These are phyloP conservation scores for Zalaria sp. DNA, from an alignment of 2,329 filamentous ascomycete species.

Conservation along the genomic window DNA sequence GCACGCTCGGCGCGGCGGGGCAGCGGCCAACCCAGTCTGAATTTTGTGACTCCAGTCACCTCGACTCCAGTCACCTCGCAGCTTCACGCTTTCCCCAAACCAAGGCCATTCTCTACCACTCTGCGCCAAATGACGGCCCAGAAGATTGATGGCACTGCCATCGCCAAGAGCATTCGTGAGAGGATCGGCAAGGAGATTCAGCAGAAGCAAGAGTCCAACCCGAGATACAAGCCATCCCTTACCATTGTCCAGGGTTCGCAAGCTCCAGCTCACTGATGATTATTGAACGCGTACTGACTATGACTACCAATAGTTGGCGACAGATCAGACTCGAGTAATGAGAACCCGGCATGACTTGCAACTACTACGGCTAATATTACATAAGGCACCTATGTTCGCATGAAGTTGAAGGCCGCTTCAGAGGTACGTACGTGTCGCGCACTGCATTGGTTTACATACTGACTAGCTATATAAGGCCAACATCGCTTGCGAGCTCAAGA, in stretches of 20 bases:
- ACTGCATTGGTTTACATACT: no score
- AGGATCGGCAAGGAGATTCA: conserved; percentile 67
- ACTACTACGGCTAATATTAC: background rate
- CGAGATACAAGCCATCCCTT: conserved; percentile 75
- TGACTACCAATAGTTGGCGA: conserved; percentile 51
- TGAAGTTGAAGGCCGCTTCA: conserved; percentile 95
- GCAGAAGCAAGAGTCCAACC: conserved; percentile 66
- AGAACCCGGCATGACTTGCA: background rate
- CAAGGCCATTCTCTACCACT: conserved; percentile 34
- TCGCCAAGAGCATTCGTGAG: conserved; percentile 84
- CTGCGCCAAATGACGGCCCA: conserved; percentile 61
- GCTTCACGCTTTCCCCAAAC: background rate
- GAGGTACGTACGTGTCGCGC: conserved; percentile 32
- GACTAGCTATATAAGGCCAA: conserved; percentile 42
- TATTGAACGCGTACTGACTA: background rate
- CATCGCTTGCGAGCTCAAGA: conserved; percentile 75
- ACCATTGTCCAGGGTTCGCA: conserved; percentile 65
- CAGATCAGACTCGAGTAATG: conserved; percentile 65
- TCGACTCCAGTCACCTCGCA: background rate
- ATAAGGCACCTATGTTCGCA: conserved; percentile 89
- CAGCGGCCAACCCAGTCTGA: conserved; percentile 1
- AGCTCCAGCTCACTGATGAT: background rate
- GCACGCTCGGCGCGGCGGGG: conserved; percentile 1
- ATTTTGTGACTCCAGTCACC: background rate
- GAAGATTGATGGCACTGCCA: conserved; percentile 91